Base-by-base conservation (phyloP, 805 yeast species). In the Saccharomyces jurei region DNA sequence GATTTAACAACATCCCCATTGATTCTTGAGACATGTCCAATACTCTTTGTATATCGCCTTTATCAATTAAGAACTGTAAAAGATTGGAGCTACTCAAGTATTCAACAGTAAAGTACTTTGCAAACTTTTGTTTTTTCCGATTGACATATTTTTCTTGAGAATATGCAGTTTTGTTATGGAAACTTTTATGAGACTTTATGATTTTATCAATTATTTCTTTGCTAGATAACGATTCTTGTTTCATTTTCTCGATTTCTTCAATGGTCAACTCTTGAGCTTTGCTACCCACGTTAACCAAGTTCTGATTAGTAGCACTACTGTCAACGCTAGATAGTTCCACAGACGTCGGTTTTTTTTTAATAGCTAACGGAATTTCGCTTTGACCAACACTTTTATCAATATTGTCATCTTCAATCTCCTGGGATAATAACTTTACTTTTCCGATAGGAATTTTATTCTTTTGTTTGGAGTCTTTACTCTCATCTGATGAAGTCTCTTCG, bases 131-230 rank as follows among this genome's bases (percentile, higher is more conserved):
- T 70, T 89, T 95, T 71, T 94, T 94, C 63, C 99, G 81, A 59
- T 86, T 84, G 63, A 92, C 71, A 69, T 94, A 94, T 72, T 94
- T 94, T 61, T 87, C 96, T 69, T 94, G 97, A 1, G 97, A 89
- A 65, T 80, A 89, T 29, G 83, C 74, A 5, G 98, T 94, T 70
- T 94, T 94, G 67, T 88, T 85, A 61, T 88, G 89, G 66, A 94
- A 94, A 9, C 88, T 87, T 41, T 78, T 86, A 71, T 94, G 98
- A 11, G 91, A 82, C 56, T 83, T 84, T 57, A 90, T 85, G 71
- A 94, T 87, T 60, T 81, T 81, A 58, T 86, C 86, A 54, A 92
- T 90, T 61, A 94, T 86, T 49, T 82, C 83, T 62, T 84, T 86
- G 26, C 96, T 96, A 27, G 80, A 77, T 11, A 81, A 77, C 4